These are phyloP conservation scores for Mycena indigotica DNA, from an alignment of 768 basidiomycete species.

Conservation along the genomic window DNA sequence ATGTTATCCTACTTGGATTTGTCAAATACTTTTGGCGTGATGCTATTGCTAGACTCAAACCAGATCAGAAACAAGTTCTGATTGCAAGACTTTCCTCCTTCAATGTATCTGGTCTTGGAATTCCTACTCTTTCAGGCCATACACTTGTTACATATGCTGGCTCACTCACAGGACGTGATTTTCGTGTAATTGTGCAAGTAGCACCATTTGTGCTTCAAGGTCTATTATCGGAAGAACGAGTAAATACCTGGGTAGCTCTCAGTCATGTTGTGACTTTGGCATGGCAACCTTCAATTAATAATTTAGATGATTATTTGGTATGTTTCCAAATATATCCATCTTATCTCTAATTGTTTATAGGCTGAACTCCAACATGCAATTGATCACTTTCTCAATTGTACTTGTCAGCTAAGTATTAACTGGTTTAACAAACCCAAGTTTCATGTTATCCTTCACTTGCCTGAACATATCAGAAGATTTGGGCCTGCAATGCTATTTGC, in stretches of 20 bases:
- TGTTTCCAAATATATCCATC: constrained; percentile 6
- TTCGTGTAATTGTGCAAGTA: constrained; percentile 34
- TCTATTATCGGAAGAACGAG: constrained; percentile 29
- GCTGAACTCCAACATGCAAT: constrained; percentile 30
- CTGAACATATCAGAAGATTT: constrained; percentile 38
- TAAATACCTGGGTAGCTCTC: constrained; percentile 36
- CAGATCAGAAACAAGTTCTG: constrained; percentile 26
- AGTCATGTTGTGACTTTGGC: constrained; percentile 36
- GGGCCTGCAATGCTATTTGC: constrained; percentile 46
- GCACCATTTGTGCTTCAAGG: constrained; percentile 40
- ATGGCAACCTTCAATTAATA: constrained; percentile 40
- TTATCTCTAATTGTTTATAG: not conserved
- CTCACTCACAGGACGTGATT: constrained; percentile 24
- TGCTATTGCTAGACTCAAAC: not conserved
- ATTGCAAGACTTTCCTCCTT: constrained; percentile 28
- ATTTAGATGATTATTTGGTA: constrained; percentile 38
- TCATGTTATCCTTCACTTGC: constrained; percentile 42
- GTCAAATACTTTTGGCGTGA: constrained; percentile 29
- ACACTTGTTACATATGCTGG: constrained; percentile 29
- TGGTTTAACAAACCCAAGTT: constrained; percentile 50
- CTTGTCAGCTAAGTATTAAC: constrained; percentile 30
- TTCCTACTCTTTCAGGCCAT: constrained; percentile 24
- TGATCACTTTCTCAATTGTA: constrained; percentile 36
- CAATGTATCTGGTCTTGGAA: constrained; percentile 34
- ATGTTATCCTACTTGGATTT: constrained; percentile 25